A percentile compares a stretch with the other conserved stretches of the same genome.
Evolutionary conservation across 495 filamentous ascomycete genomes (phyloP).

Genomic region (Rusavskia elegans): DNA sequence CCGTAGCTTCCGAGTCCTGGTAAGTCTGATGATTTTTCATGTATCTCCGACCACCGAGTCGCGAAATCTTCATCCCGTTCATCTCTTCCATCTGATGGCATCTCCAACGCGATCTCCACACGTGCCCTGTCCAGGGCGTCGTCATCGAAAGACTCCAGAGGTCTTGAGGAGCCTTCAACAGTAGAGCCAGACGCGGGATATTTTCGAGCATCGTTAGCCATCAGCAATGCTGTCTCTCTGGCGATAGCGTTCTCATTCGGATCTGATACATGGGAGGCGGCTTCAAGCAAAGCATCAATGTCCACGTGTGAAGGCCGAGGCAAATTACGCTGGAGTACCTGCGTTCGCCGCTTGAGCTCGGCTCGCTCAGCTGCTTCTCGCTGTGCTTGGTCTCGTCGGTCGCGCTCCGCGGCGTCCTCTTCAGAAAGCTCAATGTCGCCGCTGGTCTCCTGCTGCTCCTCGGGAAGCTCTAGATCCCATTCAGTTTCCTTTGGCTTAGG

Average conservation of each 20-base stretch:
- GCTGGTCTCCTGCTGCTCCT: constrained; percentile 54
- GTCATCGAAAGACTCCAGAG: constrained; percentile 56
- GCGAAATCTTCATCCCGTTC: constrained; percentile 46
- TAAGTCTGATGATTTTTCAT: constrained; percentile 35
- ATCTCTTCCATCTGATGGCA: constrained; percentile 27
- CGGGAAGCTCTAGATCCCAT: constrained; percentile 83
- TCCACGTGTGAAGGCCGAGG: constrained; percentile 67
- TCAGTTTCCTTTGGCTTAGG: constrained; percentile 86
- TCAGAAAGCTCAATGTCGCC: constrained; percentile 37
- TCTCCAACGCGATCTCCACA: constrained; percentile 58
- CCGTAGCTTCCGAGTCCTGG: constrained; percentile 67
- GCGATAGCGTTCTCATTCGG: constrained; percentile 48
- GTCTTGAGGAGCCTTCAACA: constrained; percentile 40
- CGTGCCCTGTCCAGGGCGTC: constrained; percentile 54
- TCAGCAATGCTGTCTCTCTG: constrained; percentile 58
- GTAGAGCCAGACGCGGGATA: constrained; percentile 53
- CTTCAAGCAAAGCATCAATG: constrained; percentile 47
- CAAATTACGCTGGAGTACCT: constrained; percentile 71
- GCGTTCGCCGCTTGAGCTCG: constrained; percentile 71
- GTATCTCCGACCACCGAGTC: constrained; percentile 48
- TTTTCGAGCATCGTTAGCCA: constrained; percentile 64
- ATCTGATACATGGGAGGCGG: constrained; percentile 35
- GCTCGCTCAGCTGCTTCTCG: constrained; percentile 54
- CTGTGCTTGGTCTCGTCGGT: constrained; percentile 51
- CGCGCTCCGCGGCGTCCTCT: constrained; percentile 75